Evolutionary conservation across 2,329 filamentous ascomycete genomes (phyloP), one percentile per base, ranked within the genome.

Genomic region (Epichloe baconii): DNA sequence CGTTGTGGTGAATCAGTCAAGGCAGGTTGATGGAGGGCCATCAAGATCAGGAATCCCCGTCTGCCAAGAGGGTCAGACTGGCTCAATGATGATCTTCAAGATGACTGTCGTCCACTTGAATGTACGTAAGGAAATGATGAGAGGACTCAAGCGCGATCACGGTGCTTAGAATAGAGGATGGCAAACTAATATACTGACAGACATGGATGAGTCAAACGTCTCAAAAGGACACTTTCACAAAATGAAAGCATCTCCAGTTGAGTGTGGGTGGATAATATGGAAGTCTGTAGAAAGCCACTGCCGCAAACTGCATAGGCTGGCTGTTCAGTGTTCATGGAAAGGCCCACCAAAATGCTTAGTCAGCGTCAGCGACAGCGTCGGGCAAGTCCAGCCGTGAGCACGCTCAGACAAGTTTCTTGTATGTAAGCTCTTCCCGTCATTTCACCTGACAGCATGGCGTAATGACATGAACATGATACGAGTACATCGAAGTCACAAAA

Each of bases 181-280:
- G 36, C 14, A 17, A 23, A 38, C 37, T 31, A 19, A 43, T 11
- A 35, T 31, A 35, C 31, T 4, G 10, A 31, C 23, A 17, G 36
- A 3, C 45, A 49, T 50, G 48, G 50, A 54, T 56, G 54, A 56
- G 54, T 56, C 48, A 51, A 53, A 7, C 21, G 36, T 6, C 40
- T 36, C 15, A 56, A 56, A 51, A 56, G 54, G 54, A 56, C 54
- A 56, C 54, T 36, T 56, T 19, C 17, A 42, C 40, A 17, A 49
- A 51, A 45, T 49, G 34, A 26, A 48, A 44, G 37, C 37, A 37
- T 35, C n/a, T 48, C 38, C 31, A 31, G 10, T 31, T 4, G 5
- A 44, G 38, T 40, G 48, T 48, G 42, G 45, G 23, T 26, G 23
- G 23, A 44, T 44, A 41, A 38, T 38, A 41, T 48, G 23, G 47